Conservation (phyloP, 805 yeast genomes). For the Myxozyma lipomycoides region DNA sequence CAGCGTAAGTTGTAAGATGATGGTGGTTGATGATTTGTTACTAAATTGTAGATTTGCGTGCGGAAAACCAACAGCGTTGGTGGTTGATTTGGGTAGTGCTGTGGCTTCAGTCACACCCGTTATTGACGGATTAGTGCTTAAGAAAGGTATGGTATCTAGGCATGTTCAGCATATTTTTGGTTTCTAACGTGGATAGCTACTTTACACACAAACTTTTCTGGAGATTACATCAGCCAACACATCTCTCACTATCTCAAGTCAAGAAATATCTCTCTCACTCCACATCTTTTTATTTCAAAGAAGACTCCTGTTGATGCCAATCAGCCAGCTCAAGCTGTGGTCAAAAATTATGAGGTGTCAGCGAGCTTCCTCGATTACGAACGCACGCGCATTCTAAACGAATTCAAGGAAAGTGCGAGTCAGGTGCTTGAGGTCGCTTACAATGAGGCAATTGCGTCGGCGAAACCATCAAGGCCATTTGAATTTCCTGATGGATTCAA, state of each 20-base stretch:
- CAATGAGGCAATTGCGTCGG: conserved; percentile 36
- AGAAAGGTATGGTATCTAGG: conserved; percentile 25
- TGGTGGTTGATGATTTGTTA: neutral
- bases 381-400: conserved; percentile 43
- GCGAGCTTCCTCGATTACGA: conserved; percentile 40
- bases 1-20: conserved; percentile 32
- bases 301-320: conserved; percentile 39
- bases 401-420: conserved; percentile 46
- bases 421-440: conserved; percentile 41
- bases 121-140: conserved; percentile 31
- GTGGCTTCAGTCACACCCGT: conserved; percentile 71
- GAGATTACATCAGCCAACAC: conserved; percentile 74
- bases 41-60: conserved; percentile 53
- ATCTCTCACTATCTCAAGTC: conserved; percentile 47
- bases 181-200: conserved; percentile 17
- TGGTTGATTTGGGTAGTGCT: conserved; percentile 74
- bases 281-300: conserved; percentile 39
- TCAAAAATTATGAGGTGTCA: conserved; percentile 38
- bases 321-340: conserved; percentile 33
- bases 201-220: conserved; percentile 69
- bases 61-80: conserved; percentile 72
- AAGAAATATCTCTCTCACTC: conserved; percentile 36
- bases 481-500: conserved; percentile 58
- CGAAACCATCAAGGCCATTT: conserved; percentile 43
- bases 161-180: too few relatives aligned